Base-by-base conservation (phyloP, 768 basidiomycete species). In the Mycena capillaripes region DNA sequence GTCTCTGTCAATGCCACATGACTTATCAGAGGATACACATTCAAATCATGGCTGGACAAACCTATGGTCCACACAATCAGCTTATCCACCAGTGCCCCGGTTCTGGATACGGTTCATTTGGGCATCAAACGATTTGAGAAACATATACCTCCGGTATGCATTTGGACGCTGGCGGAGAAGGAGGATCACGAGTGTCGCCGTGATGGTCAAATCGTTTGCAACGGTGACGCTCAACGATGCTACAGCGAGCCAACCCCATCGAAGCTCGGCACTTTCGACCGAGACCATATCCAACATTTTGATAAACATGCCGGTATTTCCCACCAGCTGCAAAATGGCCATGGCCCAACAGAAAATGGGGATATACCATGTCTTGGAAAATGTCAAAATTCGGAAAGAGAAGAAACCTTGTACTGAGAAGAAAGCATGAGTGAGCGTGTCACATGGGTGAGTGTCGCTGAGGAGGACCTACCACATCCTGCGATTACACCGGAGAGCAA, bases 341-440 rank as follows among this genome's bases (percentile, higher is more conserved):
- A 55, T 12, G 34, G 11, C 34, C 29, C 50, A 25, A 21, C 17
- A 17, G 17, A 65, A 27, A 4, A 25, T 12, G 2, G 63, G 52
- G n/a, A 65, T 32, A n/a, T 23, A 21, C 3, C 40, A 27, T 19
- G 7, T 38, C n/a, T 55, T 55, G 5, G 34, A 52, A 48, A 65
- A 10, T 5, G 23, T 8, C 23, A 40, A 65, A 14, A 65, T 40
- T 40, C 63, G 21, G 53, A 36, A 40, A 7, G 52, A 14, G 25
- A 55, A 65, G 34, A 65, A 65, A 1, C n/a, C 34, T 34, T 65
- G 63, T 19, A 56, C 63, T 65, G 46, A n/a, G n/a, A n/a, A n/a
- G 21, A 14, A 7, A 8, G 58, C 25, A 7, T 12, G 34, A 36
- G 34, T 36, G 34, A 36, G 34, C 34, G 34, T 30, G 9, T n/a